These are phyloP conservation scores for Skeletonema costatum DNA, from an alignment of 108 stramenopile species.

Conservation along the genomic window DNA sequence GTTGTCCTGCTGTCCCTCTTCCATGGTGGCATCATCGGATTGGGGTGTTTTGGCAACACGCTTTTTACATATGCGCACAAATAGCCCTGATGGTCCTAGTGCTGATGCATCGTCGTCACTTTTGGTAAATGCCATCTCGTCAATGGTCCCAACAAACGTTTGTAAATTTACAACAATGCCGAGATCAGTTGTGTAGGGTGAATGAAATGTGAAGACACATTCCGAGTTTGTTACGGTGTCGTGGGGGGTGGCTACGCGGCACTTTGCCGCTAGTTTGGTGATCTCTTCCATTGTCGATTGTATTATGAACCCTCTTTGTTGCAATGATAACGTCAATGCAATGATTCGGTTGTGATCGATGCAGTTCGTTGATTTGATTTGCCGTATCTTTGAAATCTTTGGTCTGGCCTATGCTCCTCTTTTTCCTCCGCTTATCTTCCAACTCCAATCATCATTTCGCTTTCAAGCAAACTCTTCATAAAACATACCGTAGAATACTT, in stretches of 20 bases:
- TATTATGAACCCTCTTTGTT: too few relatives aligned
- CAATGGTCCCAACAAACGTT: conserved; percentile 87
- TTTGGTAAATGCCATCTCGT: conserved; percentile 59
- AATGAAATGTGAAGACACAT: conserved; percentile 90
- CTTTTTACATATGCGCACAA: conserved; percentile 75
- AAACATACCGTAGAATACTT: background rate
- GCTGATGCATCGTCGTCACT: conserved; percentile 43
- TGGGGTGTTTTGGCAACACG: conserved; percentile 36
- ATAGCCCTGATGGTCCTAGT: too few relatives aligned
- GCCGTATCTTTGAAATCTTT: too few relatives aligned
- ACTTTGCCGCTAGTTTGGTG: conserved; percentile 48
- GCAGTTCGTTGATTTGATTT: too few relatives aligned
- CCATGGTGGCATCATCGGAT: background rate
- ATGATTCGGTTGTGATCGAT: too few relatives aligned
- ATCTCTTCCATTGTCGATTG: conserved; percentile 57
- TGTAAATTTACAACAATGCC: conserved; percentile 90
- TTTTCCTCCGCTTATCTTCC: too few relatives aligned
- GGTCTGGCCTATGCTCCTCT: too few relatives aligned
- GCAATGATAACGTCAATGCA: too few relatives aligned
- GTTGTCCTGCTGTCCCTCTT: background rate
- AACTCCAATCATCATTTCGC: too few relatives aligned
- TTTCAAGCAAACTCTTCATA: too few relatives aligned
- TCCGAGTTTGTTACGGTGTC: conserved; percentile 89
- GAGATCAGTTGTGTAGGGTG: conserved; percentile 74
- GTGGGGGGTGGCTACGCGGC: conserved; percentile 66